These are phyloP conservation scores for Nicotiana tabacum DNA, from an alignment of 257 asterid species.

Conservation along the genomic window DNA sequence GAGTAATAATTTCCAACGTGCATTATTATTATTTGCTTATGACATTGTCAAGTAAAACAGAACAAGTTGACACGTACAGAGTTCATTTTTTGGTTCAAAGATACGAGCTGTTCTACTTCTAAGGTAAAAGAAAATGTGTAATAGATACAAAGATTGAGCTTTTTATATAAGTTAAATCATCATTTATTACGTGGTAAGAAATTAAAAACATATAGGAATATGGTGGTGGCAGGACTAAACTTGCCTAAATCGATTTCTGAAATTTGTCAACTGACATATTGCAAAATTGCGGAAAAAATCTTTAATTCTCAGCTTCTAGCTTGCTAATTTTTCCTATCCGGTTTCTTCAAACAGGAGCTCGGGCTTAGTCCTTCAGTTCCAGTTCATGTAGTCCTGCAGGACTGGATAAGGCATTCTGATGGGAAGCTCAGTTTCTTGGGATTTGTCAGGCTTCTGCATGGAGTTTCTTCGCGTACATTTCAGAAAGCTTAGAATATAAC, in stretches of 20 bases:
- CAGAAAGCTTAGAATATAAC: conserved; percentile 46
- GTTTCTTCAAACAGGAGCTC: conserved; percentile 50
- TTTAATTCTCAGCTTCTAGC: not conserved
- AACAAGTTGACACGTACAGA: not conserved
- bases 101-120: not conserved
- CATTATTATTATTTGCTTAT: not conserved
- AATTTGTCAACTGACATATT: not conserved
- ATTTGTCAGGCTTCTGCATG: conserved; percentile 81
- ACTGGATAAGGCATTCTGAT: conserved; percentile 87
- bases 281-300: not conserved
- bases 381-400: conserved; percentile 84
- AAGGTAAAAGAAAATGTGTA: too few species aligned
- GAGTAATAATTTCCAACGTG: not conserved
- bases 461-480: conserved; percentile 63
- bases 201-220: not conserved
- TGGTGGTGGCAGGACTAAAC: not conserved
- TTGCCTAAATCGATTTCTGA: not conserved
- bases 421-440: conserved; percentile 97
- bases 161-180: not conserved
- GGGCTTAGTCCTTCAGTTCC: conserved; percentile 88
- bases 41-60: not conserved
- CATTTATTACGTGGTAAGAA: not conserved
- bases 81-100: not conserved
- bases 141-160: not conserved
- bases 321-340: not conserved